Evolutionary conservation across 176 grass and related monocot genomes (phyloP).

Genomic region (Ananas comosus): DNA sequence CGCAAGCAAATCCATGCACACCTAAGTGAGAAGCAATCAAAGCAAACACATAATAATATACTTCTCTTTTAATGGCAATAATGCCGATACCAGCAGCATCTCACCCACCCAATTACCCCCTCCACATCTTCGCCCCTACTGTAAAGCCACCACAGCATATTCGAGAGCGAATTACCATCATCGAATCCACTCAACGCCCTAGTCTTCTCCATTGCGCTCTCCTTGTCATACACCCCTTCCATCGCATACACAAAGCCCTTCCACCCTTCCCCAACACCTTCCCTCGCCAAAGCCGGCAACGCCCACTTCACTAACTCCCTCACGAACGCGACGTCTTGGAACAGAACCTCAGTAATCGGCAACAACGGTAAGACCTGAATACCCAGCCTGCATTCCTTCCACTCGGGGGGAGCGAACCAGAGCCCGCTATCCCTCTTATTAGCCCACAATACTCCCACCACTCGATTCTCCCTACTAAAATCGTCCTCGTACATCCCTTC

Average conservation of each 20-base stretch:
- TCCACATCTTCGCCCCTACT: conserved; percentile 36
- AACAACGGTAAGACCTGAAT: conserved; percentile 76
- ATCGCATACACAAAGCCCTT: conserved; percentile 92
- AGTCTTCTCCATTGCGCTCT: conserved; percentile 43
- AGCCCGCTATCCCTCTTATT: conserved; percentile 95
- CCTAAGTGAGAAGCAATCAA: background rate
- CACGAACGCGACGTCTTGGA: conserved; percentile 45
- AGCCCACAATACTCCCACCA: conserved; percentile 65
- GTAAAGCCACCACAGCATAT: conserved; percentile 91
- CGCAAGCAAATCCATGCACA: background rate
- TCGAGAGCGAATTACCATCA: conserved; percentile 74
- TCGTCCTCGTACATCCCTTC: conserved; percentile 69
- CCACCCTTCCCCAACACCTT: conserved; percentile 79
- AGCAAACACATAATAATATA: background rate
- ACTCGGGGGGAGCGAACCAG: conserved; percentile 79
- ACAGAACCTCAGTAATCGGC: conserved; percentile 66
- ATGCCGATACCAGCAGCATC: conserved; percentile 74
- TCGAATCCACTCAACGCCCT: conserved; percentile 37
- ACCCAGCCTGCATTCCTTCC: conserved; percentile 72
- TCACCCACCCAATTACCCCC: conserved; percentile 5
- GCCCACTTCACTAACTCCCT: conserved; percentile 77
- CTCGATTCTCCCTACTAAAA: conserved; percentile 46
- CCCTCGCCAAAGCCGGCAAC: conserved; percentile 40
- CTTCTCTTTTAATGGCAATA: conserved; percentile 50
- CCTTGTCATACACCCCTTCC: conserved; percentile 66